Evolutionary conservation across 1,284 basidiomycete genomes (phyloP).

Genomic region (Polyporus tsugae): DNA sequence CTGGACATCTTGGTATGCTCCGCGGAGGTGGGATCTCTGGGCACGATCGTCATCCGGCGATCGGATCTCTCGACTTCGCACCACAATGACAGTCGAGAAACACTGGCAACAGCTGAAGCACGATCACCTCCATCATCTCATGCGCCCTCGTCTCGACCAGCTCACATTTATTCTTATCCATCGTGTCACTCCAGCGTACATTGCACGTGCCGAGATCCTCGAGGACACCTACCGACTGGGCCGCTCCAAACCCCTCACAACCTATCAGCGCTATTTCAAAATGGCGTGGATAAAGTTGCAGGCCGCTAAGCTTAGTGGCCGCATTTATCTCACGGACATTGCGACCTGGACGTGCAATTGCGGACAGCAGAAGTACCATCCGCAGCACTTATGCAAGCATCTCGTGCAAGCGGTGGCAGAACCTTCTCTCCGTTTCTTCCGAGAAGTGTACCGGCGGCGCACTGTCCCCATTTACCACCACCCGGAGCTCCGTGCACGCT

Average conservation of each 20-base stretch:
- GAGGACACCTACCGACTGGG: not conserved
- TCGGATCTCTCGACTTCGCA: conserved; percentile 23
- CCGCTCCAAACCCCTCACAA: not conserved
- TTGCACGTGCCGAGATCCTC: conserved; percentile 1
- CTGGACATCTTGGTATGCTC: conserved; percentile 31
- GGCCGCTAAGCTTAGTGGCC: conserved; percentile 12
- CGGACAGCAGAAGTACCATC: conserved; percentile 32
- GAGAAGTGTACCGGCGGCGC: not conserved
- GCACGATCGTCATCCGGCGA: conserved; percentile 15
- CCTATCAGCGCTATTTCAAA: conserved; percentile 12
- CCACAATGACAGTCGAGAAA: conserved; percentile 32
- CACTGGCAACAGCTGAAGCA: conserved; percentile 30
- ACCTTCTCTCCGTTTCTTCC: not conserved
- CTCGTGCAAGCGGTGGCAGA: conserved; percentile 23
- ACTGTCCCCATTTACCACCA: not conserved
- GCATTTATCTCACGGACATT: conserved; percentile 23
- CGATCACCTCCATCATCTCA: conserved; percentile 13
- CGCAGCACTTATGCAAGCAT: conserved; percentile 32
- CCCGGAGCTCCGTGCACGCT: not conserved
- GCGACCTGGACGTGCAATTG: conserved; percentile 30
- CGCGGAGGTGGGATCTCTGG: conserved; percentile 26
- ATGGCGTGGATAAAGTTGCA: conserved; percentile 13
- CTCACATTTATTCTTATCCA: conserved; percentile 17
- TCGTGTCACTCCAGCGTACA: conserved; percentile 15
- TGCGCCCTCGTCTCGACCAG: conserved; percentile 28